Evolutionary conservation across 495 filamentous ascomycete species (phyloP).

Genomic region (Trichoderma parareesei): DNA sequence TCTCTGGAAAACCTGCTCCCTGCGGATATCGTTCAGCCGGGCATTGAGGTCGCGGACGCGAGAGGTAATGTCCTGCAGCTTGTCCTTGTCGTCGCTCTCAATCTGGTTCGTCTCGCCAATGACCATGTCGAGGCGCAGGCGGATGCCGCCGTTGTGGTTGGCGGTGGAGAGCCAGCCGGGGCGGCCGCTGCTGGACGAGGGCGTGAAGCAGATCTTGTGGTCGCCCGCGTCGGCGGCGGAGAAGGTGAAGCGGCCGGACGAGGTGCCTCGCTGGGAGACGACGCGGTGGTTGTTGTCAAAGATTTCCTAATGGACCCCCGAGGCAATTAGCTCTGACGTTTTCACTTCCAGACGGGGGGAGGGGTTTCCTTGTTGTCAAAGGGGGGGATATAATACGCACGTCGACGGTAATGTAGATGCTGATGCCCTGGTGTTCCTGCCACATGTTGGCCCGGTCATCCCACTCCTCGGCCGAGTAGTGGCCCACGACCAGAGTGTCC

Average conservation of each 20-base stretch:
- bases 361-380: too few species aligned
- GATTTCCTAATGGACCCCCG: slow-evolving; percentile 49
- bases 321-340: background rate
- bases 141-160: slow-evolving; percentile 61
- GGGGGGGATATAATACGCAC: slow-evolving; percentile 26
- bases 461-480: slow-evolving; percentile 77
- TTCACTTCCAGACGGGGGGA: background rate
- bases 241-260: slow-evolving; percentile 88
- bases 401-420: slow-evolving; percentile 85
- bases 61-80: slow-evolving; percentile 84
- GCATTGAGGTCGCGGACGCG: slow-evolving; percentile 85
- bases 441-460: slow-evolving; percentile 57
- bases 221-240: slow-evolving; percentile 87
- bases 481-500: slow-evolving; percentile 91
- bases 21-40: slow-evolving; percentile 76
- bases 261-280: slow-evolving; percentile 70
- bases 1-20: slow-evolving; percentile 94
- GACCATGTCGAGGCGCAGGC: slow-evolving; percentile 79
- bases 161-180: slow-evolving; percentile 62
- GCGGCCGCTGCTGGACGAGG: slow-evolving; percentile 52
- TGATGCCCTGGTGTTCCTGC: slow-evolving; percentile 60
- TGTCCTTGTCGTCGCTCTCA: slow-evolving; percentile 87
- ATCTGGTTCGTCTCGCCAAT: slow-evolving; percentile 95
- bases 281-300: slow-evolving; percentile 99
- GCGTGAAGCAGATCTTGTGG: slow-evolving; percentile 90